Evolutionary conservation across 768 basidiomycete species (phyloP).

Genomic region (Coprinopsis cinerea): DNA sequence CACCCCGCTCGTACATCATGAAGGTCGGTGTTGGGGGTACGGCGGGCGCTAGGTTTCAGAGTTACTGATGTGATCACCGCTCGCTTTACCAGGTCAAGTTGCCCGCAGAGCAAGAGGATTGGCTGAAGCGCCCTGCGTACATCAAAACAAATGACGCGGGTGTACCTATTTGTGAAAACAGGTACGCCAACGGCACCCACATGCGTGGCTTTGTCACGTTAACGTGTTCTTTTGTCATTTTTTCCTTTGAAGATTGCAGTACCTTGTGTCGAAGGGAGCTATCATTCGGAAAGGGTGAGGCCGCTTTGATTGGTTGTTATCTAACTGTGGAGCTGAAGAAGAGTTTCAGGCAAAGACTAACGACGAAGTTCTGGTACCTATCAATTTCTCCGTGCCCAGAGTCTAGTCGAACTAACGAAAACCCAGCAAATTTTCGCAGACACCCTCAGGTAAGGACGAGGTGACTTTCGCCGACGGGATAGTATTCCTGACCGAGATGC

Average conservation of each 20-base stretch:
- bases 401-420: not conserved
- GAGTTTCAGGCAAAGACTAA: slow-evolving; percentile 62
- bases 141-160: slow-evolving; percentile 74
- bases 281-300: slow-evolving; percentile 80
- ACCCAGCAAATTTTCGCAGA: slow-evolving; percentile 67
- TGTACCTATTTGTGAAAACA: slow-evolving; percentile 77
- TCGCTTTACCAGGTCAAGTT: slow-evolving; percentile 62
- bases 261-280: slow-evolving; percentile 82
- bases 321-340: not conserved
- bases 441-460: slow-evolving; percentile 37
- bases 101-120: slow-evolving; percentile 82
- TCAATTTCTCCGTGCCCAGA: slow-evolving; percentile 4
- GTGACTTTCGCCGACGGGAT: slow-evolving; percentile 6
- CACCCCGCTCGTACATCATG: slow-evolving; percentile 82
- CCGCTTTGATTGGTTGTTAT: slow-evolving; percentile 9
- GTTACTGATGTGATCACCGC: not conserved
- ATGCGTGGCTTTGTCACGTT: slow-evolving; percentile 12
- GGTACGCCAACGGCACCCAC: slow-evolving; percentile 36
- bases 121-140: slow-evolving; percentile 79
- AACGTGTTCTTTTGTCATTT: slow-evolving; percentile 21
- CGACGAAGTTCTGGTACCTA: slow-evolving; percentile 76
- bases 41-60: too few species aligned
- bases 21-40: too few species aligned
- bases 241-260: slow-evolving; percentile 57
- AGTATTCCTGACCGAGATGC: not conserved